A percentile compares a stretch with the other conserved stretches of the same genome.
Conservation (phyloP, 257 asterid species). For the Rubia yunnanensis region DNA sequence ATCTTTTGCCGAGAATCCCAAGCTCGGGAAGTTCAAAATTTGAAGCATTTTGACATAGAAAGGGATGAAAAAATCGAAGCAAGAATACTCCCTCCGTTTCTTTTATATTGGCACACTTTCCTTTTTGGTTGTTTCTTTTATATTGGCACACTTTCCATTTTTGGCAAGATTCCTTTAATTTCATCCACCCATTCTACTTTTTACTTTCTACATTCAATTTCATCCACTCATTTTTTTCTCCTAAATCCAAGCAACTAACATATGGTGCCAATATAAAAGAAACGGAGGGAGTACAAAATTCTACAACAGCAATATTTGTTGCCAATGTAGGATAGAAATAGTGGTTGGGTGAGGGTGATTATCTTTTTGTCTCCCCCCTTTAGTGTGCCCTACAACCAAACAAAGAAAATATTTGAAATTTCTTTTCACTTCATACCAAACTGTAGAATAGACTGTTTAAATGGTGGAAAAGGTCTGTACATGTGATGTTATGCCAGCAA, state of each 20-base stretch:
- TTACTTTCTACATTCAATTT: no score
- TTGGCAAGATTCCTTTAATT: no score
- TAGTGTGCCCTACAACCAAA: conserved; percentile 3
- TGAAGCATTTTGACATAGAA: neutral
- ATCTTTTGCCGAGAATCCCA: conserved; percentile 10
- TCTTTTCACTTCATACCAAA: neutral
- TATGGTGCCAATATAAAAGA: neutral
- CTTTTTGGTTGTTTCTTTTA: no score
- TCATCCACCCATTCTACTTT: no score
- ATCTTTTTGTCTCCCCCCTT: conserved; percentile 12
- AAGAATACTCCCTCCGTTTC: no score
- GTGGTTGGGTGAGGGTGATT: conserved; percentile 1
- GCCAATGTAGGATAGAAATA: neutral
- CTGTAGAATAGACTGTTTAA: neutral
- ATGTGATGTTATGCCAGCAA: conserved; percentile 11
- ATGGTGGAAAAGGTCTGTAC: neutral
- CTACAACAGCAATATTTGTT: conserved; percentile 5
- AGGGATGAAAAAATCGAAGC: neutral
- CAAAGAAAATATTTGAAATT: neutral
- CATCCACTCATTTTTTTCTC: no score
- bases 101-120: no score
- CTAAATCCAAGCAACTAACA: no score
- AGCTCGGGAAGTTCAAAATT: conserved; percentile 2
- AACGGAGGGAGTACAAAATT: neutral
- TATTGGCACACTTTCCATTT: no score